These are phyloP conservation scores for Myxozyma lipomycoides DNA, from an alignment of 805 yeast genomes.

Conservation along the genomic window DNA sequence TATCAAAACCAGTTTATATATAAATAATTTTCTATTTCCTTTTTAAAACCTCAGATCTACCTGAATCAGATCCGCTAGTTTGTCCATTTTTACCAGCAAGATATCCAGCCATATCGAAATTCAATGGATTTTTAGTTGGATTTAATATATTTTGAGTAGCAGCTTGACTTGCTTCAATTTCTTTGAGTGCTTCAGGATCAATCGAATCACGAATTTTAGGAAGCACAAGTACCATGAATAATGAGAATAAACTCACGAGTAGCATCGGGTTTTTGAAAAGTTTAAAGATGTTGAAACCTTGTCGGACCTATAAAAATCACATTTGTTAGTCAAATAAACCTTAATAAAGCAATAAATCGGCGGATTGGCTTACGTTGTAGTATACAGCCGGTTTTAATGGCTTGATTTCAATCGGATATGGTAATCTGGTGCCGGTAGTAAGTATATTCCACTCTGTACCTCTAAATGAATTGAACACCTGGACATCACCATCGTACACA, in stretches of 20 bases:
- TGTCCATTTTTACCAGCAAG: conserved; percentile 33
- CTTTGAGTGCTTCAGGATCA: conserved; percentile 38
- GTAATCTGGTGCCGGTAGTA: conserved; percentile 33
- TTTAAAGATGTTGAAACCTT: conserved; percentile 33
- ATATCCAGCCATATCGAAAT: conserved; percentile 35
- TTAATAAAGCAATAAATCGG: not conserved
- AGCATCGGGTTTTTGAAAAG: conserved; percentile 40
- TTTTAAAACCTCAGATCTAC: no score
- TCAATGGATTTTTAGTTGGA: conserved; percentile 20
- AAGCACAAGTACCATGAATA: conserved; percentile 36
- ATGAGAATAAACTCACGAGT: conserved; percentile 35
- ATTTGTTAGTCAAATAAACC: no score
- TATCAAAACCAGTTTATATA: no score
- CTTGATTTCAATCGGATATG: conserved; percentile 35
- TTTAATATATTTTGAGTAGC: not conserved
- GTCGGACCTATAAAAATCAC: conserved; percentile 23
- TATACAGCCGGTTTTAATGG: conserved; percentile 33
- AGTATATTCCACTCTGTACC: conserved; percentile 34
- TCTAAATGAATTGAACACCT: conserved; percentile 29
- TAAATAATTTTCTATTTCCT: no score
- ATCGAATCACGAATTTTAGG: conserved; percentile 35
- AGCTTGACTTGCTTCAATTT: conserved; percentile 33
- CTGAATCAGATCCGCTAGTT: no score
- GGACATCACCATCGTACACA: conserved; percentile 30
- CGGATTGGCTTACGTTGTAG: conserved; percentile 11